Percentiles rank a stretch among this genome's conserved stretches.
Evolutionary conservation across 1,284 basidiomycete species (phyloP).

Genomic region (Moesziomyces parantarcticus): DNA sequence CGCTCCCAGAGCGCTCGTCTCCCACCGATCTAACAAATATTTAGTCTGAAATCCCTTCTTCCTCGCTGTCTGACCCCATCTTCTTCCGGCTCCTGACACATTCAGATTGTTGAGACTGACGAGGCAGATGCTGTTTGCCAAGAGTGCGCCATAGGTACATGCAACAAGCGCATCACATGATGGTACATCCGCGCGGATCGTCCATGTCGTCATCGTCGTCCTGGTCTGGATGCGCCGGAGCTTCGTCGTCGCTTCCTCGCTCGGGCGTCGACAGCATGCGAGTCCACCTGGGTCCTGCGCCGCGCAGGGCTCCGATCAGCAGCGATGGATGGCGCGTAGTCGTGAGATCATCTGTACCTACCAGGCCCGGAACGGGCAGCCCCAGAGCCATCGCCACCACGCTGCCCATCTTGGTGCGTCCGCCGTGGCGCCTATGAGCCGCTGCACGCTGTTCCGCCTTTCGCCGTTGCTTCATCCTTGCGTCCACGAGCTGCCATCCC

Average conservation of each 20-base stretch:
- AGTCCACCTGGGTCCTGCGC: conserved; percentile 9
- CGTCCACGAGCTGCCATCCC: conserved; percentile 54
- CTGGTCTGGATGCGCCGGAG: background rate
- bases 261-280: conserved; percentile 11
- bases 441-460: conserved; percentile 34
- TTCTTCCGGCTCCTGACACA: no score
- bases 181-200: conserved; percentile 42
- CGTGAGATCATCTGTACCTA: background rate
- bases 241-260: background rate
- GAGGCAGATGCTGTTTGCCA: background rate
- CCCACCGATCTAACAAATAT: background rate
- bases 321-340: conserved; percentile 2
- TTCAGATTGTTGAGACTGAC: no score
- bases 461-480: conserved; percentile 31
- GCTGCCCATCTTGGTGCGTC: conserved; percentile 16
- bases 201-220: conserved; percentile 12
- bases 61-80: background rate
- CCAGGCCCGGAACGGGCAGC: conserved; percentile 2
- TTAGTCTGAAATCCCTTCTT: background rate
- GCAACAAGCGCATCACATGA: conserved; percentile 16
- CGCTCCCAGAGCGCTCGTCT: no score
- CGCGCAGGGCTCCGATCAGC: background rate
- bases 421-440: conserved; percentile 9
- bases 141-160: background rate
- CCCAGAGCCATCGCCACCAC: conserved; percentile 42